Evolutionary conservation across 139 green algal genomes (phyloP).

Genomic region (Trebouxia sp.): DNA sequence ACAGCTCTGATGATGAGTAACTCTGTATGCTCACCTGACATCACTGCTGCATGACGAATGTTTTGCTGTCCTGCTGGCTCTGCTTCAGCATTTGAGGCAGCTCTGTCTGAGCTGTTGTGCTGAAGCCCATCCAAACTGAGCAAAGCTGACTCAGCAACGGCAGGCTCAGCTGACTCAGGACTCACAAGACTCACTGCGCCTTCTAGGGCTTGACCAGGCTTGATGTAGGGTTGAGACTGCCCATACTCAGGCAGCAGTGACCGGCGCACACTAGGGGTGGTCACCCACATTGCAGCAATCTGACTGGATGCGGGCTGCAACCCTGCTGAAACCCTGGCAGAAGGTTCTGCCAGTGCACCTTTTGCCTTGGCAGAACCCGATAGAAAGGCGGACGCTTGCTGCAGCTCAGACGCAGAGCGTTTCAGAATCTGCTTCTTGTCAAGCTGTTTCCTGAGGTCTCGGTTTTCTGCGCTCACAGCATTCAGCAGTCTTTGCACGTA

Average conservation of each 20-base stretch:
- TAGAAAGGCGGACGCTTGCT: background rate
- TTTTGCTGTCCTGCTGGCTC: no score
- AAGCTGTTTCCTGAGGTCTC: background rate
- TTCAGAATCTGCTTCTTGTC: background rate
- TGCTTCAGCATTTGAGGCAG: no score
- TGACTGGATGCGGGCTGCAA: background rate
- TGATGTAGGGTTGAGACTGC: background rate
- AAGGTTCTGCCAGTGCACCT: background rate
- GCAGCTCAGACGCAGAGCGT: background rate
- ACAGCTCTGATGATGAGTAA: no score
- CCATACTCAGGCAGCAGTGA: slow-evolving; percentile 9
- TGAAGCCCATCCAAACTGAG: no score
- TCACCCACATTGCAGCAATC: background rate
- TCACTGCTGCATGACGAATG: no score
- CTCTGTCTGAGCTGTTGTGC: no score
- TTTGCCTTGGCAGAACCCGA: background rate
- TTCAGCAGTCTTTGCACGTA: background rate
- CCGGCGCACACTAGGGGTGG: background rate
- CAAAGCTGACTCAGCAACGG: background rate
- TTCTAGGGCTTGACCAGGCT: background rate
- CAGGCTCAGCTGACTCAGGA: background rate
- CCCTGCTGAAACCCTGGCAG: background rate
- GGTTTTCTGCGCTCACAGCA: background rate
- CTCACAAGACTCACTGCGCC: background rate
- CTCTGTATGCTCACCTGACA: no score